These are phyloP conservation scores for Coemansia sp. DNA, from an alignment of 192 early-diverging fungal species.

Conservation along the genomic window DNA sequence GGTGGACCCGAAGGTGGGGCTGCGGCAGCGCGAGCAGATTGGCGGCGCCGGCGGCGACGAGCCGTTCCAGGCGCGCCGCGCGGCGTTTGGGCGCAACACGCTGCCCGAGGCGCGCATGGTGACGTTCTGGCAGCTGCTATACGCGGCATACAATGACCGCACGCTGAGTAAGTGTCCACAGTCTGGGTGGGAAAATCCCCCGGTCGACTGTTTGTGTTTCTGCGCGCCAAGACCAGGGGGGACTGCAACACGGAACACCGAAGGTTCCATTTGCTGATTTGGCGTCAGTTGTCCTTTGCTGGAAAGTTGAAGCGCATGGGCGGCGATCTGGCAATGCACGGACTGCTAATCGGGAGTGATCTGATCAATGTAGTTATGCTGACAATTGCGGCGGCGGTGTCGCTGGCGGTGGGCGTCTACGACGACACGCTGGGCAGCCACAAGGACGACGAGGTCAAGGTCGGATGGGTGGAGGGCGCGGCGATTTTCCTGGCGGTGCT, in stretches of 20 bases:
- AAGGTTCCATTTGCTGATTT: too few relatives aligned
- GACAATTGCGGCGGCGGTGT: constrained; percentile 77
- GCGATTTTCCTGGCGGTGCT: constrained; percentile 82
- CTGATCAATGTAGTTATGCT: constrained; percentile 72
- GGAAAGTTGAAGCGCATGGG: too few relatives aligned
- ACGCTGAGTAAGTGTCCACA: constrained; percentile 52
- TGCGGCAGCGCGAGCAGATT: constrained; percentile 53
- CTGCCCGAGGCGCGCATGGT: constrained; percentile 55
- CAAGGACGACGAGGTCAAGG: constrained; percentile 63
- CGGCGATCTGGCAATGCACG: too few relatives aligned
- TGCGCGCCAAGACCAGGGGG: too few relatives aligned
- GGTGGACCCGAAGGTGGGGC: constrained; percentile 60
- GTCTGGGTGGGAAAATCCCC: background rate
- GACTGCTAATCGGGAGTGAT: too few relatives aligned
- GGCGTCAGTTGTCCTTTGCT: too few relatives aligned
- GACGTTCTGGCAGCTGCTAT: constrained; percentile 56
- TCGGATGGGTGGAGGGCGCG: constrained; percentile 76
- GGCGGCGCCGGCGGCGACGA: constrained; percentile 29
- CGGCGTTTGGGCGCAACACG: constrained; percentile 48
- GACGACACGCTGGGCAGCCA: constrained; percentile 66
- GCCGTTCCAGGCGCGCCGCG: constrained; percentile 52
- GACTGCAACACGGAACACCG: too few relatives aligned
- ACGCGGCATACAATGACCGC: constrained; percentile 64
- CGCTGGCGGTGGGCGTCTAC: constrained; percentile 81
- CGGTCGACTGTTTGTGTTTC: too few relatives aligned